Evolutionary conservation across 495 filamentous ascomycete genomes (phyloP), one percentile per base, ranked within the genome.

Genomic region (Cercophora samala): DNA sequence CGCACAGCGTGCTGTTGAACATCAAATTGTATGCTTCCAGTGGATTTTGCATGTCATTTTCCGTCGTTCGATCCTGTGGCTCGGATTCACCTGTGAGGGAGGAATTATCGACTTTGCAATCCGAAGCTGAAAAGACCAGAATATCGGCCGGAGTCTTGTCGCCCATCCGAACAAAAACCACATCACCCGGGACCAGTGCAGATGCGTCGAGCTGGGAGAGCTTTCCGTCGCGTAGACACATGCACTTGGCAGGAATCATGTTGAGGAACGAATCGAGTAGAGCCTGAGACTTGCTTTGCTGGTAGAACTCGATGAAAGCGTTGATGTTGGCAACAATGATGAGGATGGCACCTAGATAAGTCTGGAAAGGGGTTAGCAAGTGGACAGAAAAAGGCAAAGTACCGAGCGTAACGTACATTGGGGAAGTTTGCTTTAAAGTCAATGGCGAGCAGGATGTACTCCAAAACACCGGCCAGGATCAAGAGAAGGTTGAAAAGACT

Each of bases 71-170:
- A 22, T 68, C 66, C n/a, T 68, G 64, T 24, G 69, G 64, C 56
- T 71, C 69, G 2, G 88, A 86, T 74, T 90, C 88, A 11, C 87
- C 87, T 11, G 86, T 90, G 64, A 89, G 32, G 24, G 66, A 67
- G 0, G 66, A 67, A n/a, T 65, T 69, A 55, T 89, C 87, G 68
- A 83, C 86, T 58, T 87, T 85, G 60, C 86, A 82, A 73, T 90
- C 89, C 82, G 89, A 87, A 19, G 84, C 83, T 55, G 89, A 87
- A 63, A 88, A 83, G 9, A 90, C 66, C 32, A 82, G 73, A 5
- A 85, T 62, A 73, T 91, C 89, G 18, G 89, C 89, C 13, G 89
- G 89, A 1, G 90, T 83, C 15, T 86, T 89, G 75, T 91, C 89
- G 13, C 89, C 89, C 51, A 87, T 86, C 79, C 88, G 88, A 42